phyloP scores from a whole-genome alignment of 768 basidiomycete genomes.

The Russula sp. region DNA sequence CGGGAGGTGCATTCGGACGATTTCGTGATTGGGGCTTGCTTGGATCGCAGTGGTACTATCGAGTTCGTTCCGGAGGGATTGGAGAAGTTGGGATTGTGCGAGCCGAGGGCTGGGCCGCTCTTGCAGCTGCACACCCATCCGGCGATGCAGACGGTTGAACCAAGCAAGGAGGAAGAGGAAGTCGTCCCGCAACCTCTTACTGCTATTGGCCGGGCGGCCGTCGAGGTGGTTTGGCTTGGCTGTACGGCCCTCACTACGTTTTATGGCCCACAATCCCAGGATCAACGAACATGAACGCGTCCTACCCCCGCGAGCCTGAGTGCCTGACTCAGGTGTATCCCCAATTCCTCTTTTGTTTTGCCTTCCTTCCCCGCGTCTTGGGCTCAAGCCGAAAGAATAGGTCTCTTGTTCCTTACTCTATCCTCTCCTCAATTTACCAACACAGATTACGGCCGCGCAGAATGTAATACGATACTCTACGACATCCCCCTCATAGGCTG shows the following conservation, averaged over 20 bases:
- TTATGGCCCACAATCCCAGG: conserved; percentile 8
- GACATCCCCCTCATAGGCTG: conserved; percentile 1
- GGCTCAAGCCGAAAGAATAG: neutral
- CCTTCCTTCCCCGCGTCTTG: neutral
- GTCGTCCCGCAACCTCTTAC: conserved; percentile 47
- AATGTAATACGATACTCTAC: conserved; percentile 22
- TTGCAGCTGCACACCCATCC: conserved; percentile 12
- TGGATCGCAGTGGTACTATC: conserved; percentile 61
- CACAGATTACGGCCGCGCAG: conserved; percentile 4
- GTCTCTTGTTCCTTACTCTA: neutral
- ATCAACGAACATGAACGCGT: neutral
- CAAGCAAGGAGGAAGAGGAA: conserved; percentile 44
- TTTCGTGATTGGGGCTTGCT: conserved; percentile 58
- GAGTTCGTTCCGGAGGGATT: conserved; percentile 81
- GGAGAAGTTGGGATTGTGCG: conserved; percentile 67
- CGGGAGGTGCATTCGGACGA: conserved; percentile 41
- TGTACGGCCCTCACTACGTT: conserved; percentile 51
- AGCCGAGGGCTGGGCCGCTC: conserved; percentile 28
- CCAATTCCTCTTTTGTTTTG: neutral
- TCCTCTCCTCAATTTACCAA: conserved; percentile 1
- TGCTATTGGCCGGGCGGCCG: conserved; percentile 48
- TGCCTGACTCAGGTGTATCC: no score
- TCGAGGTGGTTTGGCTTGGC: conserved; percentile 56
- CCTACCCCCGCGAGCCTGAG: neutral
- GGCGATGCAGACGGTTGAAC: conserved; percentile 37